Conservation (phyloP, 2,329 filamentous ascomycete species). For the Colletotrichum australisinense region DNA sequence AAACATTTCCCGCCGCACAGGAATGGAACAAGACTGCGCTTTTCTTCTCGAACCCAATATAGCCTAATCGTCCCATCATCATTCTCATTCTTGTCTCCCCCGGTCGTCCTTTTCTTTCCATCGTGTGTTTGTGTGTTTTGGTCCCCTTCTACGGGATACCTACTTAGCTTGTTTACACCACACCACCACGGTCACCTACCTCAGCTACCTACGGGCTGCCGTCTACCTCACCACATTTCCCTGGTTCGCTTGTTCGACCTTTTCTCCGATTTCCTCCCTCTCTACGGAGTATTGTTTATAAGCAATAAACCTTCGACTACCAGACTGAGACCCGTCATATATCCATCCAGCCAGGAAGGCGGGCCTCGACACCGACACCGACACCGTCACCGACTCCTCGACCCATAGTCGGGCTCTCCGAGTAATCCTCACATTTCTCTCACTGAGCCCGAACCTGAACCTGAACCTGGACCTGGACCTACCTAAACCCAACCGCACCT, state of each 20-base stretch:
- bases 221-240: not conserved
- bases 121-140: not conserved
- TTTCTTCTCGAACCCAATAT: not conserved
- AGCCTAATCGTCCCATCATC: not conserved
- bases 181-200: not conserved
- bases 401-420: conserved; percentile 7
- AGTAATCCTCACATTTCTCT: conserved; percentile 4
- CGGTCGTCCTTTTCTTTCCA: not conserved
- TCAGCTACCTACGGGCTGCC: not conserved
- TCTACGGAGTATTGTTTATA: not conserved
- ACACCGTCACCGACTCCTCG: not conserved
- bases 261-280: not conserved
- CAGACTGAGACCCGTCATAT: not conserved
- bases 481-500: not conserved
- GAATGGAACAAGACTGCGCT: not conserved
- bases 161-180: conserved; percentile 5
- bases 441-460: not conserved
- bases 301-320: not conserved
- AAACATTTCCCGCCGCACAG: not conserved
- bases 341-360: not conserved
- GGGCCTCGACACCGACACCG: not conserved
- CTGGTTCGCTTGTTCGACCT: not conserved
- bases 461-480: not conserved
- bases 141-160: not conserved
- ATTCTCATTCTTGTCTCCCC: not conserved